These are phyloP conservation scores for Schizothecium vesticola DNA, from an alignment of 495 filamentous ascomycete species.

Conservation along the genomic window DNA sequence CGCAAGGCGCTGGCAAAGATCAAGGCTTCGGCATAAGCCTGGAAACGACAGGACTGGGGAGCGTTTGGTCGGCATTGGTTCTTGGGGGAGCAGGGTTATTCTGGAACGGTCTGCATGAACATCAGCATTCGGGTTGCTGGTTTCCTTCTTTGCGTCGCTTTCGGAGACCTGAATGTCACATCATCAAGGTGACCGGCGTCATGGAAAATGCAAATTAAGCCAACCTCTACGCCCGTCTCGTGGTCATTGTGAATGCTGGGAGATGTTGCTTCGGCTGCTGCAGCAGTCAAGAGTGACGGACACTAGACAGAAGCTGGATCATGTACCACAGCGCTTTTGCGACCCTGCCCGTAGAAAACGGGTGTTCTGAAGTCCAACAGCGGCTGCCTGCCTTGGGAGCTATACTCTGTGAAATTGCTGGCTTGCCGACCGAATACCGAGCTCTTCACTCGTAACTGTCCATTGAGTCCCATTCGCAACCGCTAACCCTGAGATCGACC, in stretches of 20 bases:
- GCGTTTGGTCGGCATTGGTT: constrained; percentile 37
- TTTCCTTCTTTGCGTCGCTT: constrained; percentile 43
- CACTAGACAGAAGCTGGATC: not conserved
- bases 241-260: not conserved
- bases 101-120: constrained; percentile 44
- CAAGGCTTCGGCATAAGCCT: constrained; percentile 43
- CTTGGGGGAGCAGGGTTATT: constrained; percentile 33
- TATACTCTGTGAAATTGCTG: not conserved
- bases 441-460: not conserved
- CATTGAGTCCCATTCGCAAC: not conserved
- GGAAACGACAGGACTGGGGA: constrained; percentile 21
- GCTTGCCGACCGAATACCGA: not conserved
- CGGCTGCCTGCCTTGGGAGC: not conserved
- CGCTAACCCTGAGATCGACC: not conserved
- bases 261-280: not conserved
- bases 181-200: constrained; percentile 38
- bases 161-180: constrained; percentile 51
- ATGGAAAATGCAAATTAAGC: constrained; percentile 43
- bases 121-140: constrained; percentile 44
- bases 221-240: constrained; percentile 11
- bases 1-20: constrained; percentile 86
- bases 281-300: not conserved
- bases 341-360: not conserved
- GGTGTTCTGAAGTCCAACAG: not conserved
- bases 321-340: not conserved